Conservation (phyloP, 2,329 filamentous ascomycete genomes). For the Pseudohalonectria lignicola region DNA sequence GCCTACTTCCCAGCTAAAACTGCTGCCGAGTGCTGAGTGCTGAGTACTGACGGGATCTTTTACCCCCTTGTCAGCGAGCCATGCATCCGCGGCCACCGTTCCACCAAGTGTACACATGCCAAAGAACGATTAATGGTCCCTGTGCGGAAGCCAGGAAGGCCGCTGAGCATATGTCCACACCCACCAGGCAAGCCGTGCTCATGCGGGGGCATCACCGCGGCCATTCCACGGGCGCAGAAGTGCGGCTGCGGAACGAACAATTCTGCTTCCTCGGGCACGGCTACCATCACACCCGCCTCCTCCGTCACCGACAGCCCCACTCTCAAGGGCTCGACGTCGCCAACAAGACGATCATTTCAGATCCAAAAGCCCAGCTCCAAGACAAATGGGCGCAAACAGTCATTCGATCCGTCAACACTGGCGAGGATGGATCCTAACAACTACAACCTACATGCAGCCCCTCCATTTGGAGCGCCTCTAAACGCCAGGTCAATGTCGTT, state of each 20-base stretch:
- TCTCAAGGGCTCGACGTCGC: slow-evolving; percentile 17
- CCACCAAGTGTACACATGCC: slow-evolving; percentile 62
- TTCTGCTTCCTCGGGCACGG: background rate
- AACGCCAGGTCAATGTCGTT: too few relatives aligned
- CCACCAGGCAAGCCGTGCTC: slow-evolving; percentile 49
- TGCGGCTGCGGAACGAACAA: slow-evolving; percentile 32
- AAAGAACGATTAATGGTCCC: slow-evolving; percentile 58
- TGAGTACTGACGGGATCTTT: too few relatives aligned
- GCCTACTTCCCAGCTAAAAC: too few relatives aligned
- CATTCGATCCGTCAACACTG: slow-evolving; percentile 35
- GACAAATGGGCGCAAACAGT: slow-evolving; percentile 29
- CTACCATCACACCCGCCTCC: background rate
- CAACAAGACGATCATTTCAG: slow-evolving; percentile 27
- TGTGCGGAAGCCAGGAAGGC: slow-evolving; percentile 61
- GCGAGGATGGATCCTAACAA: slow-evolving; percentile 42
- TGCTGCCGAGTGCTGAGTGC: too few relatives aligned
- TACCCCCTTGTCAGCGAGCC: slow-evolving; percentile 44
- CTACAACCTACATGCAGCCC: slow-evolving; percentile 33
- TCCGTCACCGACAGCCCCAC: slow-evolving; percentile 9
- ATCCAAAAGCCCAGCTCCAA: slow-evolving; percentile 31
- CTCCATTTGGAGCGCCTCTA: slow-evolving; percentile 7
- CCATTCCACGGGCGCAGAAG: slow-evolving; percentile 46
- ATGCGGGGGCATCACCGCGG: slow-evolving; percentile 53
- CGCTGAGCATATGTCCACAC: slow-evolving; percentile 59
- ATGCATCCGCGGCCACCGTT: slow-evolving; percentile 66